Evolutionary conservation across 768 basidiomycete species (phyloP), one percentile per base, ranked within the genome.

Genomic region (Gloeopeniophorella convolvens): DNA sequence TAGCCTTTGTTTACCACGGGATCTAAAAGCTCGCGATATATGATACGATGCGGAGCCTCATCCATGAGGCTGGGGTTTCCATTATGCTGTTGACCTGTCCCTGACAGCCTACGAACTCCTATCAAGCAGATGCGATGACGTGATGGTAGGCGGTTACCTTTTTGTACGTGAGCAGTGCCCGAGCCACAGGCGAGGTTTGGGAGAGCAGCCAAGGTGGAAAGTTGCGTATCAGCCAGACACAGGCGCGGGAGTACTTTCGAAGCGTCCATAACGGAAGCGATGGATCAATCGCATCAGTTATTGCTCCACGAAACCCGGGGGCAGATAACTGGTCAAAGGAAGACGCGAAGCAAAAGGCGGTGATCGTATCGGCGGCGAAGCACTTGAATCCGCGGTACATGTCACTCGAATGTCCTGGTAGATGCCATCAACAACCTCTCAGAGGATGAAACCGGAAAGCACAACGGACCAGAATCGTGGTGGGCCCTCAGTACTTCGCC

Each of bases 361-460:
- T 63, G 43, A 76, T 70, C 42, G 72, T 68, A 52, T 75, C 75
- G 53, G 73, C 58, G 10, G 72, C 67, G 12, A 67, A 62, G 27
- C 70, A 70, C 26, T 72, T 66, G 42, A 71, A 75, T 3, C 71
- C 73, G 30, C 67, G 58, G 59, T 67, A 68, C 57, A 74, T 62
- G 45, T 73, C 61, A 5, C 61, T 60, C 3, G 70, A 64, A 24
- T 42, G 52, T 40, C 50, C 48, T 24, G 20, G 3, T 6, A 10
- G 23, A n/a, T 5, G 5, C 12, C 13, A 24, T 7, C 18, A 16
- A 39, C 13, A 4, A 6, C n/a, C n/a, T n/a, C n/a, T n/a, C n/a
- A n/a, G n/a, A n/a, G n/a, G n/a, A n/a, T n/a, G 13, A 12, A 15
- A 18, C 1, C 13, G 4, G 23, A 2, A 21, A 2, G n/a, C 20